These are phyloP conservation scores for Poronia punctata DNA, from an alignment of 495 filamentous ascomycete genomes.

Conservation along the genomic window DNA sequence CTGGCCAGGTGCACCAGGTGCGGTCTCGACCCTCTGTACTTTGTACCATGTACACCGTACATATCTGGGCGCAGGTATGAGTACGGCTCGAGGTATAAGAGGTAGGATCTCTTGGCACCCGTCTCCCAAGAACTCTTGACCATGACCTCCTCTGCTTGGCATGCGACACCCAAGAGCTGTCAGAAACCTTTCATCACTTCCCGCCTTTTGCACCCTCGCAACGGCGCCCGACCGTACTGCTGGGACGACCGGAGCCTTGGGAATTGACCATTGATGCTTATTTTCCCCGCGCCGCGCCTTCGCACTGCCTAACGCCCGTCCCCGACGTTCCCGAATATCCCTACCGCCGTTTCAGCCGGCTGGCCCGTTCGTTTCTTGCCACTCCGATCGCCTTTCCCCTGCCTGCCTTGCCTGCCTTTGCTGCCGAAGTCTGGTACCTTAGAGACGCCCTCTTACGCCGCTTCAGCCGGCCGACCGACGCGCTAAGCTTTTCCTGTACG, in stretches of 20 bases:
- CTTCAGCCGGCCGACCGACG: not conserved
- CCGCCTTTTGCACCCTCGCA: conserved; percentile 7
- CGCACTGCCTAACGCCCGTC: too few species aligned
- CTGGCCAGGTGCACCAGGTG: too few species aligned
- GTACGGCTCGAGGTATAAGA: too few species aligned
- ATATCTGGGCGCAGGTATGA: too few species aligned
- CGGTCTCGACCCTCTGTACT: too few species aligned
- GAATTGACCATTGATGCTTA: conserved; percentile 1
- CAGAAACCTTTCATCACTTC: conserved; percentile 7
- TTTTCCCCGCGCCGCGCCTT: too few species aligned
- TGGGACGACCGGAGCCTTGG: conserved; percentile 10
- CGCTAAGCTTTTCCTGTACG: too few species aligned
- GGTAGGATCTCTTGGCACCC: conserved; percentile 27
- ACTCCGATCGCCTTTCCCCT: too few species aligned
- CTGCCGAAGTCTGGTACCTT: too few species aligned
- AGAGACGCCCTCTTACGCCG: too few species aligned
- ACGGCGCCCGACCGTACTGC: conserved; percentile 14
- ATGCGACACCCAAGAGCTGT: conserved; percentile 29
- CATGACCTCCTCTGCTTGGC: conserved; percentile 30
- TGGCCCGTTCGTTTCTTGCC: conserved; percentile 4
- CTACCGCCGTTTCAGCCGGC: conserved; percentile 2
- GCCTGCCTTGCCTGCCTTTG: not conserved
- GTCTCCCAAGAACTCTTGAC: conserved; percentile 25
- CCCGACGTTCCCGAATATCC: not conserved
- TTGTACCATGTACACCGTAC: too few species aligned